Evolutionary conservation across 1,284 basidiomycete genomes (phyloP).

Genomic region (Malassezia obtusa): DNA sequence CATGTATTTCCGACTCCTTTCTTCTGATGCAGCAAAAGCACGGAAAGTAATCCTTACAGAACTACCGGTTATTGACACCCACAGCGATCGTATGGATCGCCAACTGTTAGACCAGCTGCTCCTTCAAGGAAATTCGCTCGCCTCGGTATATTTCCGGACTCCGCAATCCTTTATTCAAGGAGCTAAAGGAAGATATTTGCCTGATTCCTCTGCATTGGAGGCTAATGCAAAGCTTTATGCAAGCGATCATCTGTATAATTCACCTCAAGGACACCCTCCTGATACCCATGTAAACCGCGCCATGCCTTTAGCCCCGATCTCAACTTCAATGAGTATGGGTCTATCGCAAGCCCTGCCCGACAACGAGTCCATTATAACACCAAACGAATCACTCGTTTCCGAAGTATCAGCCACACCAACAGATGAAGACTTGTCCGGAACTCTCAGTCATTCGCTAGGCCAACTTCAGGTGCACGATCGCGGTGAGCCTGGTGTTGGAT

Average conservation of each 20-base stretch:
- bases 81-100: slow-evolving; percentile 79
- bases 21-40: slow-evolving; percentile 80
- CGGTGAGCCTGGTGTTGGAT: too few relatives aligned
- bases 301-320: neutral
- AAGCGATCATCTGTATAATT: slow-evolving; percentile 26
- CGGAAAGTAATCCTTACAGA: slow-evolving; percentile 80
- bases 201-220: slow-evolving; percentile 34
- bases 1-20: slow-evolving; percentile 98
- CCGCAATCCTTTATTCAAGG: slow-evolving; percentile 40
- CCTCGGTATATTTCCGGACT: slow-evolving; percentile 37
- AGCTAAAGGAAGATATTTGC: slow-evolving; percentile 32
- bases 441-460: too few relatives aligned
- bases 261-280: neutral
- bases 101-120: slow-evolving; percentile 42
- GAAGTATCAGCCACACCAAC: neutral
- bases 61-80: slow-evolving; percentile 93
- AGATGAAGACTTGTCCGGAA: too few relatives aligned
- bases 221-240: slow-evolving; percentile 29
- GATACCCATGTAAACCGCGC: neutral
- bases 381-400: neutral
- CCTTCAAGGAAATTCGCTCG: slow-evolving; percentile 36
- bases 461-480: too few relatives aligned
- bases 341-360: neutral
- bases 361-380: neutral
- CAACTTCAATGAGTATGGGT: neutral